Evolutionary conservation across 2,329 filamentous ascomycete species (phyloP).

Genomic region (Orbilia oligospora): DNA sequence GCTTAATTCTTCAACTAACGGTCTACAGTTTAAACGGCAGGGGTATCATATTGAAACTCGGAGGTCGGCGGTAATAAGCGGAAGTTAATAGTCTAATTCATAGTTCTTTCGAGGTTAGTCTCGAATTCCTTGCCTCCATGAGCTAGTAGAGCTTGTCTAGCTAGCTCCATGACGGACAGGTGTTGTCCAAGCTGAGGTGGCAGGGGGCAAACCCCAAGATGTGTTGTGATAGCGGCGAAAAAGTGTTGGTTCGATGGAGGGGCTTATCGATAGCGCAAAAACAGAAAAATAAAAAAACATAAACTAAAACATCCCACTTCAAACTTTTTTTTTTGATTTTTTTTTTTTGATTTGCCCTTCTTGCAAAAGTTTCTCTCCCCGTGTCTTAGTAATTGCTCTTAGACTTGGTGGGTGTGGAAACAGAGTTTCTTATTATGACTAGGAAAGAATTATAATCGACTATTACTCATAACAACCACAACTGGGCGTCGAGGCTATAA

Average conservation of each 20-base stretch:
- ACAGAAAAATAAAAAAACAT: neutral
- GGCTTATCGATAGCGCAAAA: constrained; percentile 58
- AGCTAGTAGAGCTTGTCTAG: no score
- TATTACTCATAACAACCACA: constrained; percentile 15
- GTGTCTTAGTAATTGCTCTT: neutral
- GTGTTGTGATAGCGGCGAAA: neutral
- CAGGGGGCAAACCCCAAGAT: constrained; percentile 12
- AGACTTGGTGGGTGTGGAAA: neutral
- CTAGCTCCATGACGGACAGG: neutral
- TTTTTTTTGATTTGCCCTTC: neutral
- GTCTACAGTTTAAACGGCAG: no score
- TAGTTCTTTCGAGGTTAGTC: neutral
- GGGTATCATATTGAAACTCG: no score
- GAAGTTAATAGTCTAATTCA: neutral
- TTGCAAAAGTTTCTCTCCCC: neutral
- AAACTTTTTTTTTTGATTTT: neutral
- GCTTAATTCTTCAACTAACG: no score
- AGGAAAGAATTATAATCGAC: neutral
- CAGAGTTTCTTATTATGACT: constrained; percentile 6
- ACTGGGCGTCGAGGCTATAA: neutral
- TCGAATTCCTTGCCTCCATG: neutral
- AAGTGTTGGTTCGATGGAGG: constrained; percentile 29
- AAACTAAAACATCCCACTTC: constrained; percentile 27
- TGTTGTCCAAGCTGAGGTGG: neutral
- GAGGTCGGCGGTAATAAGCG: neutral